Percentiles rank a stretch among this genome's conserved stretches.
phyloP scores from a whole-genome alignment of 2,329 filamentous ascomycete genomes.

The Xylariales sp. region DNA sequence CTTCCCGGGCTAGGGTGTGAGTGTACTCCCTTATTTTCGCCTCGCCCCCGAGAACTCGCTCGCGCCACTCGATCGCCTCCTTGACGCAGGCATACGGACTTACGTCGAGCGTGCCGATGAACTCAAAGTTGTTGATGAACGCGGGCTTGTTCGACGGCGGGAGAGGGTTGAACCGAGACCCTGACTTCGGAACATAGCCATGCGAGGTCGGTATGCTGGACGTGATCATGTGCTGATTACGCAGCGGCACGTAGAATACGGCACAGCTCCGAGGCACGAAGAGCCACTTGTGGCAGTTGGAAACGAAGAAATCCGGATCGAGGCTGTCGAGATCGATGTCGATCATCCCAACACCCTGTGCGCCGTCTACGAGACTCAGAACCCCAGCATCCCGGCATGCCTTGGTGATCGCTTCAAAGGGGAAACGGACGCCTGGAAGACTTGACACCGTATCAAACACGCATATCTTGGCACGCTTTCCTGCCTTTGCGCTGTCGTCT shows the following conservation, averaged over 20 bases:
- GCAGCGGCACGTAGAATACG: slow-evolving; percentile 79
- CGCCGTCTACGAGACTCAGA: slow-evolving; percentile 82
- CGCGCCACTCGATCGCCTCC: slow-evolving; percentile 77
- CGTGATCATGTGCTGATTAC: slow-evolving; percentile 80
- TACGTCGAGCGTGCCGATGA: slow-evolving; percentile 79
- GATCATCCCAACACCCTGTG: slow-evolving; percentile 86
- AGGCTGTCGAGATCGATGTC: slow-evolving; percentile 73
- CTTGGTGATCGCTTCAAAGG: slow-evolving; percentile 75
- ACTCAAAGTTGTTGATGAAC: slow-evolving; percentile 80
- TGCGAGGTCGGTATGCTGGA: slow-evolving; percentile 84
- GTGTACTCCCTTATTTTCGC: slow-evolving; percentile 73
- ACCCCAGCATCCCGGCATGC: slow-evolving; percentile 75
- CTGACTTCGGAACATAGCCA: slow-evolving; percentile 70
- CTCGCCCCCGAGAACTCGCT: slow-evolving; percentile 78
- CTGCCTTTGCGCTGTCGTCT: slow-evolving; percentile 60
- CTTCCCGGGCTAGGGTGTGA: slow-evolving; percentile 70
- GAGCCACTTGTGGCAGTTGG: slow-evolving; percentile 94
- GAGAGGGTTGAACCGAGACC: slow-evolving; percentile 54
- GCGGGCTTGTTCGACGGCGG: slow-evolving; percentile 61
- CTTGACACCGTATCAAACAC: slow-evolving; percentile 86
- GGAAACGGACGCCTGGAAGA: slow-evolving; percentile 81
- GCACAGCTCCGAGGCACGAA: slow-evolving; percentile 83
- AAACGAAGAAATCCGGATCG: slow-evolving; percentile 87
- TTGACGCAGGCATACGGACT: slow-evolving; percentile 77
- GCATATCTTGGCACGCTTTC: slow-evolving; percentile 73